Evolutionary conservation across 129 eudicot species (phyloP).

Genomic region (Pseudognaphalium luteoalbum): DNA sequence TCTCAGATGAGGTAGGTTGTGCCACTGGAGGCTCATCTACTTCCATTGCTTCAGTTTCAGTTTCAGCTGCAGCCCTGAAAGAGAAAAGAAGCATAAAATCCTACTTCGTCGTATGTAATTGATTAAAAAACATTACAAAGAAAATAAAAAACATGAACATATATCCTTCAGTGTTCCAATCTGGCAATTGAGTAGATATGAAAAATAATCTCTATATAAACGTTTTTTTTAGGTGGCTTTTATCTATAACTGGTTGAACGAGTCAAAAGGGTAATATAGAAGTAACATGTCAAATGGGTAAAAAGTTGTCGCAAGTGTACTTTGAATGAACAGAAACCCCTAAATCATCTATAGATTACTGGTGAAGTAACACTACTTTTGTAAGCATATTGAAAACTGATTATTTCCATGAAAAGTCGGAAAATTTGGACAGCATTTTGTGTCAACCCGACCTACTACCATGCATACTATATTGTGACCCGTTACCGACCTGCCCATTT

Average conservation of each 20-base stretch:
- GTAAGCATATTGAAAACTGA: not conserved
- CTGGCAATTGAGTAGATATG: not conserved
- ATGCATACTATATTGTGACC: not conserved
- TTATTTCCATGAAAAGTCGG: not conserved
- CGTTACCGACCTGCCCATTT: not conserved
- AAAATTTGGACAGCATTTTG: not conserved
- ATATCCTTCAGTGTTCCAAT: not conserved
- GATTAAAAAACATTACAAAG: not conserved
- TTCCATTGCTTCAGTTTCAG: conserved; percentile 69
- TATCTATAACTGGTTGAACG: not conserved
- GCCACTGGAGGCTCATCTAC: conserved; percentile 60
- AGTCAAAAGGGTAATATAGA: not conserved
- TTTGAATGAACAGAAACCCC: not conserved
- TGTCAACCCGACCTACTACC: not conserved
- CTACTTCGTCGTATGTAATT: not conserved
- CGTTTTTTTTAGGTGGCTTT: not conserved
- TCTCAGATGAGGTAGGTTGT: conserved; percentile 53
- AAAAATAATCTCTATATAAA: not conserved
- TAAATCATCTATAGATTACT: not conserved
- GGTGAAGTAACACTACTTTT: not conserved
- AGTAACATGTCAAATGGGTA: not conserved
- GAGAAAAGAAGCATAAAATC: conserved; percentile 2
- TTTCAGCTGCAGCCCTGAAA: conserved; percentile 37
- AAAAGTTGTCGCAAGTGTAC: not conserved
- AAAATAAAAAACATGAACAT: not conserved